phyloP scores from a whole-genome alignment of 768 basidiomycete genomes.

The Tricholoma flavovirens region DNA sequence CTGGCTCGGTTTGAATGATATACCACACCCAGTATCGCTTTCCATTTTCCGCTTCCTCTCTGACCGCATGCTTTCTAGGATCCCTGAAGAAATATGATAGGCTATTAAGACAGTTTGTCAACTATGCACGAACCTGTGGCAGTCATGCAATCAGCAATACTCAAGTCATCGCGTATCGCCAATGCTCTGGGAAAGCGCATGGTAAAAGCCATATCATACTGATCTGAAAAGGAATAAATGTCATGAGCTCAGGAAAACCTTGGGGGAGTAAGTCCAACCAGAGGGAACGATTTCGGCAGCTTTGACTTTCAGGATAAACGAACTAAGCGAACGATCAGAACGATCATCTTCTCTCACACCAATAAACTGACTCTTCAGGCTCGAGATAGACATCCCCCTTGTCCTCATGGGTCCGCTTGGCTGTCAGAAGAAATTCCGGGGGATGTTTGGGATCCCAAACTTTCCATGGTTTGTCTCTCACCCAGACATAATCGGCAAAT shows the following conservation, averaged over 20 bases:
- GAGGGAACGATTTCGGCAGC: constrained; percentile 84
- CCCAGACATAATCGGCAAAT: constrained; percentile 81
- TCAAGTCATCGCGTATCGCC: constrained; percentile 73
- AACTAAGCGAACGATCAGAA: constrained; percentile 41
- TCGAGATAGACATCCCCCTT: constrained; percentile 89
- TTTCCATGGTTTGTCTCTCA: constrained; percentile 80
- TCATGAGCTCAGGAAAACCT: neutral
- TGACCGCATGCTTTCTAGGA: constrained; percentile 54
- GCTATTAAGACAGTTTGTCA: neutral
- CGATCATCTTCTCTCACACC: neutral
- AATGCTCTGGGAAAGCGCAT: constrained; percentile 93
- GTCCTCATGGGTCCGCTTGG: constrained; percentile 63
- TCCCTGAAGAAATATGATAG: constrained; percentile 28
- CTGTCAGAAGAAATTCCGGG: constrained; percentile 61
- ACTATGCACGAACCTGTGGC: constrained; percentile 44
- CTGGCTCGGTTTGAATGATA: neutral
- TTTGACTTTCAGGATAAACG: constrained; percentile 91
- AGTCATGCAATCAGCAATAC: constrained; percentile 64
- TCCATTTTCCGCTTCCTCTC: constrained; percentile 77
- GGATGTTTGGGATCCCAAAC: constrained; percentile 66
- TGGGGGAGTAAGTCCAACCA: constrained; percentile 37
- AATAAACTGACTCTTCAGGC: constrained; percentile 67
- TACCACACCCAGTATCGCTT: constrained; percentile 43
- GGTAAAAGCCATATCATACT: constrained; percentile 80
- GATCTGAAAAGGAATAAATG: constrained; percentile 41